Base-by-base conservation (phyloP, 441 rosid genomes). In the Sinapis alba region DNA sequence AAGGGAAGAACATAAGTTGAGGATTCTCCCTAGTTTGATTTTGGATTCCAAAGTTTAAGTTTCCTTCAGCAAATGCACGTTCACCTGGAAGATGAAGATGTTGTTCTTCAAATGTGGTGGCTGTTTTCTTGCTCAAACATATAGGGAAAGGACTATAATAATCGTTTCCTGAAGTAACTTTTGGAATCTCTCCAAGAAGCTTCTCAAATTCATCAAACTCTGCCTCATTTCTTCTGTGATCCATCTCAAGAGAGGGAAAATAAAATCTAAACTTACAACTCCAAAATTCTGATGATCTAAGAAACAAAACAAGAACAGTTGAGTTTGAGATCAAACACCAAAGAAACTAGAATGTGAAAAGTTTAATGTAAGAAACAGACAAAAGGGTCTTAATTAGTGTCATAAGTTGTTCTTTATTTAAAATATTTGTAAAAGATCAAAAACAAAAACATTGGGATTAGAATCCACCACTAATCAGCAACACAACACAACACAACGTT, bases 151-250 rank as follows among this genome's bases (percentile, higher is more conserved):
- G n/a, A n/a, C 12, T 73, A 27, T 66, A 59, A 8, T 78, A 59
- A 8, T 78, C 65, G 74, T 81, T 84, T 62, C 85, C 90, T 34
- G 89, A 85, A 65, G 92, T 93, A 63, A 89, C 89, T 73, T 85
- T 87, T 0, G 98, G 98, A 76, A 90, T 89, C 87, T 91, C 98
- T 20, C 93, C 83, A 0, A 93, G 89, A 83, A 93, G 91, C 84
- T 81, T 89, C 76, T 90, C 98, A 50, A 91, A 74, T 73, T 93
- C 98, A 82, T 90, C 98, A 15, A 77, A 84, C 77, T 86, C 97
- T 57, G 72, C 38, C 71, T 86, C 93, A 69, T 77, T 70, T 81
- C 83, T 86, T 70, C 79, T 71, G 50, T 83, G 86, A 73, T 85
- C 92, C 98, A 93, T 41, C 76, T 78, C 66, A 6, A 53, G 70